A percentile compares a stretch with the other conserved stretches of the same genome.
phyloP scores from a whole-genome alignment of 352 stramenopile genomes.

The Blastocystis sp. region DNA sequence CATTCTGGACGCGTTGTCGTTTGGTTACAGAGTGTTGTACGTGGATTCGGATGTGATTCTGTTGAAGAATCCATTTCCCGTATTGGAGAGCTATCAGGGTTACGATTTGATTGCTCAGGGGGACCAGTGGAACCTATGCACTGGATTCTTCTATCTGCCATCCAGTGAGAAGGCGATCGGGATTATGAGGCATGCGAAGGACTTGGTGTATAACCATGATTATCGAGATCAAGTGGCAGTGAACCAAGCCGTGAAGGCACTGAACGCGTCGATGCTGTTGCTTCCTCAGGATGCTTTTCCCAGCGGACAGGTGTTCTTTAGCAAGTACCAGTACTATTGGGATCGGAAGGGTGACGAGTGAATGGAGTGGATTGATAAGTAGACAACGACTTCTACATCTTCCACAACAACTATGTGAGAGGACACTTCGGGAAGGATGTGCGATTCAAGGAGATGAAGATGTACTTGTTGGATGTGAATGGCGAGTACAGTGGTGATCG shows the following conservation, averaged over 20 bases:
- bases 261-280: not conserved
- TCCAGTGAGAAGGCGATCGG: not conserved
- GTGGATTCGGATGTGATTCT: slow-evolving; percentile 63
- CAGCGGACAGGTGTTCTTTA: slow-evolving; percentile 42
- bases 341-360: not conserved
- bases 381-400: not conserved
- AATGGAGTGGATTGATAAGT: not conserved
- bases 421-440: slow-evolving; percentile 27
- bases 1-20: not conserved
- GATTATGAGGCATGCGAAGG: not conserved
- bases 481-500: not conserved
- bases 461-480: slow-evolving; percentile 14
- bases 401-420: slow-evolving; percentile 59
- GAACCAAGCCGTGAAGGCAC: not conserved
- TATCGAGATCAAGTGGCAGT: not conserved
- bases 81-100: not conserved
- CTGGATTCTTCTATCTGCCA: slow-evolving; percentile 44
- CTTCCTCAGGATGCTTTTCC: slow-evolving; percentile 6
- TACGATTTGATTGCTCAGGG: slow-evolving; percentile 51
- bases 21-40: slow-evolving; percentile 8
- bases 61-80: slow-evolving; percentile 29
- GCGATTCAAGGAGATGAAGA: slow-evolving; percentile 58
- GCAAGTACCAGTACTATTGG: slow-evolving; percentile 26
- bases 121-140: slow-evolving; percentile 15
- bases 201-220: not conserved